Base-by-base conservation (phyloP, 2,329 filamentous ascomycete genomes). In the Leptosphaerulina australis region DNA sequence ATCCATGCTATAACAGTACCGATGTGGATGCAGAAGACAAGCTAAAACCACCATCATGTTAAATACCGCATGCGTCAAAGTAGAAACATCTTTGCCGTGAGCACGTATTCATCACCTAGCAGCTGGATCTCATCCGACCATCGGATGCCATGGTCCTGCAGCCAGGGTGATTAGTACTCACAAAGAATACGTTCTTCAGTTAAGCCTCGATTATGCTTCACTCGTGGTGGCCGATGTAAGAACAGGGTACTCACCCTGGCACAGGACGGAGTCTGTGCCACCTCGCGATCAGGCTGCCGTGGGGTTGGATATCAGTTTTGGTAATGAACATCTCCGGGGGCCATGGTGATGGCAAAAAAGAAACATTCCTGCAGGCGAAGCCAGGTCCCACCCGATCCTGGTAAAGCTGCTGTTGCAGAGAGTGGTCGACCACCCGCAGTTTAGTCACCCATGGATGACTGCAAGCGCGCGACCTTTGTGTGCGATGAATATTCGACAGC, bases 361-460 rank as follows among this genome's bases (percentile, higher is more conserved):
- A 37, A 51, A 29, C 48, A 51, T 46, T 51, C 48, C 48, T 51
- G 37, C 24, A 31, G 21, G 18, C 28, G 31, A 36, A 34, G 44
- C 21, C 33, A 34, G 9, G 26, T 31, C 30, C 31, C 36, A 28
- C 48, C 33, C 41, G 21, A 26, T 45, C 28, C 36, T 45, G 25
- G 33, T 17, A 33, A 24, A 18, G 30, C 29, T 34, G 18, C 14
- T 29, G 48, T 29, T 37, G 41, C 36, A 46, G 18, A 34, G 15
- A 31, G 34, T 25, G 12, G 37, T 33, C 21, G 17, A 51, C 41
- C 46, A 43, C 48, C 36, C 20, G 36, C 25, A 21, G 38, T 36
- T 21, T 31, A 46, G 14, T 43, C 30, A 31, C 36, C 36, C 25
- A 37, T 15, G n/a, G 14, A 41, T 41, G 25, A 21, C 15, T 12